Base-by-base conservation (phyloP, 2,329 filamentous ascomycete genomes). In the Sphaerulina musiva region DNA sequence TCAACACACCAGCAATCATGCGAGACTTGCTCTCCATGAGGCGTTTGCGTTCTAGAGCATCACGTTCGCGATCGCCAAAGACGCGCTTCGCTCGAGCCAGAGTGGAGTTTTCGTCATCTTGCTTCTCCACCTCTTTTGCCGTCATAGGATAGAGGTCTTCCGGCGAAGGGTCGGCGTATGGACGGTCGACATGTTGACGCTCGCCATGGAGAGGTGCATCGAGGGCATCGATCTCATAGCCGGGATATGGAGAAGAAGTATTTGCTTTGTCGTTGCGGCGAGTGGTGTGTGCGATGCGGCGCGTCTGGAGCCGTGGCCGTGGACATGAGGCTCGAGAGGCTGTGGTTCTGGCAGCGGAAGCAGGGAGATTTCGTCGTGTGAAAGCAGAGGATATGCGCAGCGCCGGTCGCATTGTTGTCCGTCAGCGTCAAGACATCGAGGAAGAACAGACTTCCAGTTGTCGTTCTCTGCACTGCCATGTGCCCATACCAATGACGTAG, bases 1-100 rank as follows among this genome's bases (percentile, higher is more conserved):
- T 86, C 14, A 82, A 73, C 1, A 97, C 80, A 3, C 91, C 92
- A 1, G 87, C 90, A 52, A 96, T 76, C 56, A 82, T 76, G 7
- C 76, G 80, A 47, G 83, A 83, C 57, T 80, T 76, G 11, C 78
- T 74, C 10, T 81, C 74, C 36, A 83, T 78, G 43, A 81, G 77
- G 56, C 82, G 80, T 58, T 79, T 79, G 40, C 86, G 78, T 65
- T 89, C 84, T 38, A 80, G 79, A 1, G 90, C 87, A 0, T 86
- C 87, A 23, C 85, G 83, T 11, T 93, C 79, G 7, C 84, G 81
- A 6, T 87, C 87, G 17, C 90, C 89, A 66, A 98, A 96, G 32
- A 96, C 79, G 64, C 95, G 82, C 43, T 82, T 73, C 50, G 83
- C 80, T 65, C 77, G 79, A 41, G 70, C 75, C 20, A 82, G 76